A percentile compares a stretch with the other conserved stretches of the same genome.
phyloP scores from a whole-genome alignment of 257 asterid genomes.

The Solanum corneliomulleri region DNA sequence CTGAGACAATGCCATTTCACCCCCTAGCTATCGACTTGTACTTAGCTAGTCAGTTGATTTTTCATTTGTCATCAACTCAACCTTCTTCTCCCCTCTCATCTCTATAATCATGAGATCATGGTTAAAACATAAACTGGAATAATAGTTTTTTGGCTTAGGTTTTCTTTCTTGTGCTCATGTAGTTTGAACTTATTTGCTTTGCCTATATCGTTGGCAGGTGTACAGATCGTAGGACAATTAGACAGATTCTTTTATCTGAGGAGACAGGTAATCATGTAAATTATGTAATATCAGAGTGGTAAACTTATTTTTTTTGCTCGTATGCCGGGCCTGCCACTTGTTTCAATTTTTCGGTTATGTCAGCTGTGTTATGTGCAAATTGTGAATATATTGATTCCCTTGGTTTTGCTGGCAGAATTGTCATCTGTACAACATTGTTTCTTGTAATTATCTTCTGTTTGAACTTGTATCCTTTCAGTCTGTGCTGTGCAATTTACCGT shows the following conservation, averaged over 20 bases:
- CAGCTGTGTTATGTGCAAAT: background rate
- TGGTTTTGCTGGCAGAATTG: background rate
- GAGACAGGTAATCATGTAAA: constrained; percentile 24
- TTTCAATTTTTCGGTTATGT: background rate
- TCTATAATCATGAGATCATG: background rate
- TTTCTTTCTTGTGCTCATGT: background rate
- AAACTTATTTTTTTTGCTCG: background rate
- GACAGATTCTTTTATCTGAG: constrained; percentile 7
- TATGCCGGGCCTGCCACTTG: background rate
- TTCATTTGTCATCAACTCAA: background rate
- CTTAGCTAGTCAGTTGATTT: background rate
- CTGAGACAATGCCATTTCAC: background rate
- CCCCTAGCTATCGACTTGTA: background rate
- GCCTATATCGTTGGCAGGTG: constrained; percentile 32
- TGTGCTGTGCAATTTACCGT: background rate
- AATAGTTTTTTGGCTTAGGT: background rate
- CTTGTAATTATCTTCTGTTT: background rate
- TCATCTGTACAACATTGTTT: background rate
- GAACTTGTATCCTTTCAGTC: background rate
- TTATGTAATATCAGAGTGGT: constrained; percentile 18
- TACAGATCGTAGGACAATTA: constrained; percentile 21
- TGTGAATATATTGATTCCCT: background rate
- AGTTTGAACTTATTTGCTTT: background rate
- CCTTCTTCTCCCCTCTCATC: background rate
- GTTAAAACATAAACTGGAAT: background rate